Base-by-base conservation (phyloP, 768 basidiomycete species). In the Calocybe gangraenosa region DNA sequence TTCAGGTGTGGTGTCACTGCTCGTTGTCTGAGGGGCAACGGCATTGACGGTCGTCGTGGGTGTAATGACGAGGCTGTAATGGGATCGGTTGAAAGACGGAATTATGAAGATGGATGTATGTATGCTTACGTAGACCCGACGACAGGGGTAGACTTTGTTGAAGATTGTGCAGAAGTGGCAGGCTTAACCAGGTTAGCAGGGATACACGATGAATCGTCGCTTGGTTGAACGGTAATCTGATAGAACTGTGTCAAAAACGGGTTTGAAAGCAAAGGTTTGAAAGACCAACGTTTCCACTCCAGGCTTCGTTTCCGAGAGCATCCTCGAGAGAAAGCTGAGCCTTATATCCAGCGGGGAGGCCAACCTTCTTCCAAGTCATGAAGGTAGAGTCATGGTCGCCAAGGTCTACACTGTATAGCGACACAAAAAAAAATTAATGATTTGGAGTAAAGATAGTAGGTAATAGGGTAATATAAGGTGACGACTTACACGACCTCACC, bases 271-370 rank as follows among this genome's bases (percentile, higher is more conserved):
- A 40, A 46, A 60, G 51, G 22, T 23, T 35, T 33, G 39, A 51
- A 45, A 14, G 20, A 17, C 20, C 36, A 49, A 71, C 87, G 9
- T 52, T 54, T 28, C 66, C 69, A 52, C 77, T 80, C 87, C 87
- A 91, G 2, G 75, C 85, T 54, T 88, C 84, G 2, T 81, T 58
- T 21, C 67, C 76, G 25, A 55, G 43, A 1, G 63, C 55, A 57
- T 87, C 84, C 48, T 74, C 60, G 14, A 87, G 49, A 13, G 74
- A 82, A 23, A 88, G 50, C 50, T 69, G 59, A 31, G 83, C 67
- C 21, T 66, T 49, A 17, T 68, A 69, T 30, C 79, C 79, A 10
- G 73, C 67, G 25, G 74, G 55, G 40, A 87, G 32, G 37, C 68
- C 66, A 3, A 56, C 63, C 11, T 28, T n/a, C 44, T 60, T 69